Conservation (phyloP, 2,329 filamentous ascomycete species). For the Diaporthe eres region DNA sequence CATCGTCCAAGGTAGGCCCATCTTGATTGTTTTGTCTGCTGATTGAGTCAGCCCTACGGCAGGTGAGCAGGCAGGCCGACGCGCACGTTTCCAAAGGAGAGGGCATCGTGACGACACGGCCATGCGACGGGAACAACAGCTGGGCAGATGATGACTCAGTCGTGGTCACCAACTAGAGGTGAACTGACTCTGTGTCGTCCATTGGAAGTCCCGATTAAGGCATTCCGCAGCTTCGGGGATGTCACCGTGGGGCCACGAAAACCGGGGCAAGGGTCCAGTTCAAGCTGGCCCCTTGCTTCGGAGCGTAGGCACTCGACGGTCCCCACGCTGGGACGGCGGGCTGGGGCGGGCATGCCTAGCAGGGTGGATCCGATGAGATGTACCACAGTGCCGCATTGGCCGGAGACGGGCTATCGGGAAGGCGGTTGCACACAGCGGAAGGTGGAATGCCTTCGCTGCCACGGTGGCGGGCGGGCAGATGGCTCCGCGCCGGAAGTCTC, state of each 20-base stretch:
- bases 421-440: not conserved
- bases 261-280: slow-evolving; percentile 16
- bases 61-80: slow-evolving; percentile 3
- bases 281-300: slow-evolving; percentile 15
- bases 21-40: not conserved
- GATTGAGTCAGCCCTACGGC: slow-evolving; percentile 26
- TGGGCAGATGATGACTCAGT: slow-evolving; percentile 9
- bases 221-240: slow-evolving; percentile 20
- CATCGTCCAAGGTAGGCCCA: not conserved
- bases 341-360: slow-evolving; percentile 1
- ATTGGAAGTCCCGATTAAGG: not conserved
- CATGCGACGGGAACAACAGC: slow-evolving; percentile 18
- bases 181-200: slow-evolving; percentile 18
- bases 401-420: not conserved
- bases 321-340: slow-evolving; percentile 21
- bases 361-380: slow-evolving; percentile 17
- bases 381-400: not conserved
- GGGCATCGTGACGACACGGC: slow-evolving; percentile 24
- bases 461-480: not conserved
- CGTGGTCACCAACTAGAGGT: not conserved
- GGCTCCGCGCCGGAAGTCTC: not conserved
- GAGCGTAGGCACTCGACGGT: not conserved
- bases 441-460: not conserved
- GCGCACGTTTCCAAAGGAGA: slow-evolving; percentile 5
- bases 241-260: slow-evolving; percentile 21